Evolutionary conservation across 495 filamentous ascomycete species (phyloP).

Genomic region (Penicillium ochrochloron): DNA sequence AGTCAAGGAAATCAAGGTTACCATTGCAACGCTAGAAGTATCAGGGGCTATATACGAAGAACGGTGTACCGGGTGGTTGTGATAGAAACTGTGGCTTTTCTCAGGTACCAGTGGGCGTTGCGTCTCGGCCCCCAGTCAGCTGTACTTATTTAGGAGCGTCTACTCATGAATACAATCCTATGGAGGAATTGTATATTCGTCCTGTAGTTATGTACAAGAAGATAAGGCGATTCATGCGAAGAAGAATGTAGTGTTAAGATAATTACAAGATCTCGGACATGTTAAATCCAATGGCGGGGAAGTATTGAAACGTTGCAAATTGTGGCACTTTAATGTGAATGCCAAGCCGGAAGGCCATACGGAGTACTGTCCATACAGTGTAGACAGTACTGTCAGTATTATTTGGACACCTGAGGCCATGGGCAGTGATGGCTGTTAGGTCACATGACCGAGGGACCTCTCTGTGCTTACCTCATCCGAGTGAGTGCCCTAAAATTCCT

Average conservation of each 20-base stretch:
- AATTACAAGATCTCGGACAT: neutral
- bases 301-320: neutral
- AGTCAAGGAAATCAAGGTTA: neutral
- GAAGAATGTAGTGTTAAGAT: neutral
- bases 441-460: neutral
- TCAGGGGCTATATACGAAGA: neutral
- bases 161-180: neutral
- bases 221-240: neutral
- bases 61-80: conserved; percentile 1
- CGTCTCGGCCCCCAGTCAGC: neutral
- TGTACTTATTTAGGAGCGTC: neutral
- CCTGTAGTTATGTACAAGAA: neutral
- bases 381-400: neutral
- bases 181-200: too few species aligned
- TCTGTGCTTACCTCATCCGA: conserved; percentile 3
- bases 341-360: neutral
- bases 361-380: too few species aligned
- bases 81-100: conserved; percentile 17
- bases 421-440: too few species aligned
- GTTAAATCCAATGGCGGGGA: neutral
- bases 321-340: conserved; percentile 1
- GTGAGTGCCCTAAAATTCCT: conserved; percentile 43
- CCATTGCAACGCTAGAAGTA: neutral
- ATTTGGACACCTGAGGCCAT: conserved; percentile 9
- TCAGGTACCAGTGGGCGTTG: conserved; percentile 21